phyloP scores from a whole-genome alignment of 1,284 basidiomycete species.

The Tilletia walkeri region DNA sequence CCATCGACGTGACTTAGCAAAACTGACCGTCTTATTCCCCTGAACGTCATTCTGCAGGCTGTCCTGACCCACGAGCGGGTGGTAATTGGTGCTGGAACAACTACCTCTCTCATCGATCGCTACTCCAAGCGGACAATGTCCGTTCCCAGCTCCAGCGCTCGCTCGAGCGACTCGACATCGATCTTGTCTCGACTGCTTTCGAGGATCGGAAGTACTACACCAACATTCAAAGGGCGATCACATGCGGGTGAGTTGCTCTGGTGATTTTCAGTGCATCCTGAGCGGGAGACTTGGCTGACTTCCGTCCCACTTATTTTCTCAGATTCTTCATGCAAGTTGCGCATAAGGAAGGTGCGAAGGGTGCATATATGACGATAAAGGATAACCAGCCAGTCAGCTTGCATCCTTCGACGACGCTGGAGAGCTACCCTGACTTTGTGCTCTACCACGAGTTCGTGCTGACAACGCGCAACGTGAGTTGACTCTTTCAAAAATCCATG shows the following conservation, averaged over 20 bases:
- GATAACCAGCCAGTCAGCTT: conserved; percentile 89
- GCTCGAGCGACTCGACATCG: conserved; percentile 78
- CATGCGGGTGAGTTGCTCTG: conserved; percentile 64
- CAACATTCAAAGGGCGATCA: conserved; percentile 79
- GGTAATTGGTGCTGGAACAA: conserved; percentile 84
- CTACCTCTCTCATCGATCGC: conserved; percentile 79
- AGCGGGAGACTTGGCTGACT: too few relatives aligned
- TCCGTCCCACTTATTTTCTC: neutral
- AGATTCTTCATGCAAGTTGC: conserved; percentile 96
- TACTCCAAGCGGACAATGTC: conserved; percentile 93
- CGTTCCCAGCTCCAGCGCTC: conserved; percentile 81
- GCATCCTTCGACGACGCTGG: conserved; percentile 90
- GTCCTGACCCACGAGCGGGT: conserved; percentile 43
- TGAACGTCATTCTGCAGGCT: conserved; percentile 22
- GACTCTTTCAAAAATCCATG: neutral
- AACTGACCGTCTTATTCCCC: neutral
- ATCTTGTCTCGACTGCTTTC: conserved; percentile 70
- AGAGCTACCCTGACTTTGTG: conserved; percentile 93
- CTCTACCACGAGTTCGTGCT: conserved; percentile 95
- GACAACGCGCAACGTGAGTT: conserved; percentile 71
- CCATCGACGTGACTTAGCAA: too few relatives aligned
- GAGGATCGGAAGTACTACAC: conserved; percentile 77
- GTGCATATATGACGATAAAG: conserved; percentile 71
- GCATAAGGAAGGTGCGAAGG: conserved; percentile 74
- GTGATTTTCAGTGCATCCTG: too few relatives aligned